Conservation (phyloP, 768 basidiomycete genomes). For the Leccinum fibrillosum region DNA sequence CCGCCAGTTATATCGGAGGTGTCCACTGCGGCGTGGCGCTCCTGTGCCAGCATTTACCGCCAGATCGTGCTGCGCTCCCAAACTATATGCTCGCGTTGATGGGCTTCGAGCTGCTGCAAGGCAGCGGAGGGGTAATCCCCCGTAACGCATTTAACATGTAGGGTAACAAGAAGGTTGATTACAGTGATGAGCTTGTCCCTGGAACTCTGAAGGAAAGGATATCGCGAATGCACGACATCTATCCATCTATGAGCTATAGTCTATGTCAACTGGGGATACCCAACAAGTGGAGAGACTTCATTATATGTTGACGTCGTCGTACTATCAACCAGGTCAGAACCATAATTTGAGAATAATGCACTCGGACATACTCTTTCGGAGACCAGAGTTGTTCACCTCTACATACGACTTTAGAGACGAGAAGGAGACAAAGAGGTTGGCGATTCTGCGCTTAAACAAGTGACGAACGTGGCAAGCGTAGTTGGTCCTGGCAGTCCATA, state of each 20-base stretch:
- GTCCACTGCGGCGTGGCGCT: slow-evolving; percentile 54
- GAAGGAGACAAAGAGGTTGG: slow-evolving; percentile 61
- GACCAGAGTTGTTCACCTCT: slow-evolving; percentile 86
- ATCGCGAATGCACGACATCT: background rate
- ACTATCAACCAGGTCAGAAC: slow-evolving; percentile 44
- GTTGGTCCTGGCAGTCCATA: background rate
- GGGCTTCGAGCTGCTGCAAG: slow-evolving; percentile 75
- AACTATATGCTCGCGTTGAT: slow-evolving; percentile 86
- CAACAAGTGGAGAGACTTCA: background rate
- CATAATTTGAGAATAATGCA: background rate
- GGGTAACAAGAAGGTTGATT: slow-evolving; percentile 55
- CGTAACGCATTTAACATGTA: slow-evolving; percentile 88
- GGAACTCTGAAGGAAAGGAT: slow-evolving; percentile 64
- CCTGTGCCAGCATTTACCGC: slow-evolving; percentile 90
- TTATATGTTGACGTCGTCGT: slow-evolving; percentile 87
- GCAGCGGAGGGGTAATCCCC: slow-evolving; percentile 66
- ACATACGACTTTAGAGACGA: slow-evolving; percentile 80
- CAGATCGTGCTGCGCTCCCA: slow-evolving; percentile 97
- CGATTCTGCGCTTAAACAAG: slow-evolving; percentile 89
- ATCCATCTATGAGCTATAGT: slow-evolving; percentile 45
- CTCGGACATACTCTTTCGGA: slow-evolving; percentile 75
- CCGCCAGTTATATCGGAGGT: slow-evolving; percentile 39
- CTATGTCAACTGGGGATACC: background rate
- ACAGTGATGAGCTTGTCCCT: slow-evolving; percentile 60
- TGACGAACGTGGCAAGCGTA: slow-evolving; percentile 43